These are phyloP conservation scores for Knoxia roxburghii DNA, from an alignment of 257 asterid species.

Conservation along the genomic window DNA sequence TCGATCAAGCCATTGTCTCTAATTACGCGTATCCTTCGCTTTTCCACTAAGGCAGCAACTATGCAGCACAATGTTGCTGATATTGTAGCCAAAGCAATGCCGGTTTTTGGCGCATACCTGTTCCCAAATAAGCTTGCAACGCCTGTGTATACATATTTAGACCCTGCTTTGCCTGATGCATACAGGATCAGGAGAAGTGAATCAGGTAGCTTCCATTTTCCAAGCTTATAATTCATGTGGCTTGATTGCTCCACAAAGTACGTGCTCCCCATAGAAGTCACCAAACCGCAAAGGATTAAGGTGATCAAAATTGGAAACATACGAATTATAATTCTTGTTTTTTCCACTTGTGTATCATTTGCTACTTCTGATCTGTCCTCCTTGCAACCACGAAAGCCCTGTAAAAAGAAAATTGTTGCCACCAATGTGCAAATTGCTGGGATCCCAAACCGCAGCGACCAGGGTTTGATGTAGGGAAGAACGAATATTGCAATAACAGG, in stretches of 20 bases:
- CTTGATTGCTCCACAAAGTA: constrained; percentile 64
- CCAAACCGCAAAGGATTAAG: constrained; percentile 43
- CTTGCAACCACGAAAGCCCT: constrained; percentile 21
- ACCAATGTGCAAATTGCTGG: constrained; percentile 39
- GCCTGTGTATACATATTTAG: not conserved
- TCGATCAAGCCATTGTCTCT: constrained; percentile 22
- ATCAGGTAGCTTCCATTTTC: constrained; percentile 44
- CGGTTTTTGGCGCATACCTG: constrained; percentile 28
- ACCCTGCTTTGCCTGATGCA: not conserved
- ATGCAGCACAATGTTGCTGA: constrained; percentile 44
- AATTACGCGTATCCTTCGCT: constrained; percentile 29
- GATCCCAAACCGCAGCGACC: constrained; percentile 46
- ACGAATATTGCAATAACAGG: constrained; percentile 34
- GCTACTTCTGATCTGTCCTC: constrained; percentile 16
- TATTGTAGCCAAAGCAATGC: constrained; percentile 38
- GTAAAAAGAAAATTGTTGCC: constrained; percentile 33
- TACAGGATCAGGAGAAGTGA: constrained; percentile 29
- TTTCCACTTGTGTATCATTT: constrained; percentile 42
- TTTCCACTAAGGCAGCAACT: constrained; percentile 46
- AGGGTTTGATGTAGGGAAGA: constrained; percentile 48
- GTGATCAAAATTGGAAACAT: constrained; percentile 53
- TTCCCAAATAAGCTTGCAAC: not conserved
- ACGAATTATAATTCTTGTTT: constrained; percentile 43
- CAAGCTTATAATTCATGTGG: constrained; percentile 39
- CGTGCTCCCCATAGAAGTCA: constrained; percentile 47